Evolutionary conservation across 2,329 filamentous ascomycete genomes (phyloP), one percentile per base, ranked within the genome.

Genomic region (Fonsecaea erecta): DNA sequence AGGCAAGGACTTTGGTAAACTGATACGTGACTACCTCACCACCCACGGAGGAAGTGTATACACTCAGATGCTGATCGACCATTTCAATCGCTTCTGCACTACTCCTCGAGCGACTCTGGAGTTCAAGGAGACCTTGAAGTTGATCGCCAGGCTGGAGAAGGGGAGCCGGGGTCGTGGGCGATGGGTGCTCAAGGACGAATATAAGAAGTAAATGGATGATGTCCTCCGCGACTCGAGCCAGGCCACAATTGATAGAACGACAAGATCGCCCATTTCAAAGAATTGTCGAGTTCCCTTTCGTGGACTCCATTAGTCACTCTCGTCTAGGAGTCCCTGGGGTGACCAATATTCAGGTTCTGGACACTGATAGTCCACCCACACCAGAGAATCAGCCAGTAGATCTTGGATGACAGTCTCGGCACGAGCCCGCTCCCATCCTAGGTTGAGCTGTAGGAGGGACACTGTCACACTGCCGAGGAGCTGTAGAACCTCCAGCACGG

Each of bases 381-480:
- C 86, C 81, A 99, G 86, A 59, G 93, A 92, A 73, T 96, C 92
- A 0, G 89, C 88, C 58, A 98, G 83, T 35, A 99, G 80, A 77
- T 99, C 95, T 68, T 97, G 92, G 58, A 98, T 85, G 1, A 94
- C 93, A 0, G 95, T 97, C 75, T 90, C 85, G n/a, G 92, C 91
- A 69, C 95, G 84, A 5, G 93, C 90, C 52, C 86, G 83, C 71
- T 94, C 89, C 95, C 95, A 99, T 16, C 83, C 85, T 30, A 99
- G 79, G 75, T 99, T 99, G 57, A 90, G 80, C 78, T 90, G 89
- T 61, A 99, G 80, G 90, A 98, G 96, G 0, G 90, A 90, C 16
- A 96, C 86, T 64, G 90, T 96, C 58, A 98, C 91, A 74, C 92
- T 97, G 0, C 95, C 94, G 9, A 97, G 82, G 9, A 97, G 83